Conservation (phyloP, 495 filamentous ascomycete species). For the Penicillium atrosanguineum region DNA sequence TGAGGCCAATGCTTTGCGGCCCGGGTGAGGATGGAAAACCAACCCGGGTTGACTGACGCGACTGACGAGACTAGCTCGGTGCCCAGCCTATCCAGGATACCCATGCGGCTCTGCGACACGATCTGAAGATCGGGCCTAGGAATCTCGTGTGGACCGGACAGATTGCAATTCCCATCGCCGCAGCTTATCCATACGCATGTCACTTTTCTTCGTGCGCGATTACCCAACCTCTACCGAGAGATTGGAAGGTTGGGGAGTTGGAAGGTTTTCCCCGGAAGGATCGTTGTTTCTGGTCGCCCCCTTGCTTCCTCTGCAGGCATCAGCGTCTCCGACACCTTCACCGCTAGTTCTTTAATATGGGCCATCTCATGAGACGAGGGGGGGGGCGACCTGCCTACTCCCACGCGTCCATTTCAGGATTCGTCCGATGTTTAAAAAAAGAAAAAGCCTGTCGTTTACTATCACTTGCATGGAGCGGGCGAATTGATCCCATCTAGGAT, state of each 20-base stretch:
- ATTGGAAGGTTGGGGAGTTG: neutral
- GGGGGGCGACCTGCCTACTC: neutral
- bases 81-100: neutral
- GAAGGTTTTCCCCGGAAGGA: too few species aligned
- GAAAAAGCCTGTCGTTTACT: neutral
- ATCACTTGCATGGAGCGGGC: neutral
- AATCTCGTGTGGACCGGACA: neutral
- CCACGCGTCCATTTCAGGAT: neutral
- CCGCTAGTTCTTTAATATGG: conserved; percentile 18
- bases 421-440: neutral
- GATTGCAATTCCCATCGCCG: neutral
- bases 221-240: neutral
- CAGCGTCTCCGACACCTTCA: conserved; percentile 14
- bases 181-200: conserved; percentile 10
- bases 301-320: conserved; percentile 28
- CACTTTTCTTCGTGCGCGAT: neutral
- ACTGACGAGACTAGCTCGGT: neutral
- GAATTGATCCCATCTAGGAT: neutral
- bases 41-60: neutral
- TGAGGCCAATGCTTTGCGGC: neutral
- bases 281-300: too few species aligned
- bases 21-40: neutral
- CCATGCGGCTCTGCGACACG: conserved; percentile 16
- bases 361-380: neutral
- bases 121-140: neutral